Conservation (phyloP, 768 basidiomycete genomes). For the Cyathus striatus region DNA sequence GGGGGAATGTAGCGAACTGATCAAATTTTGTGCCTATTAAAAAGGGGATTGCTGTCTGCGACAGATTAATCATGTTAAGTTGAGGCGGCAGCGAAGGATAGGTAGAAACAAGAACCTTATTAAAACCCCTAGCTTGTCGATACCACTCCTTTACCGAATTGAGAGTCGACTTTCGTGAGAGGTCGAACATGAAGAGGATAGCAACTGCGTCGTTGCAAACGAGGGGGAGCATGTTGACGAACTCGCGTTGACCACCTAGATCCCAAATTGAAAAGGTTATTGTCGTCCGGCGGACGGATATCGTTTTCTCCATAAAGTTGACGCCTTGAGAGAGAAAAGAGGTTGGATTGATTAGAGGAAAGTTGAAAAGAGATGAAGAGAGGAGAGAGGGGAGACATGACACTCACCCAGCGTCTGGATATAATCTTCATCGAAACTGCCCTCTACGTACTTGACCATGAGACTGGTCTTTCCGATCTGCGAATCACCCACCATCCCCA, state of each 20-base stretch:
- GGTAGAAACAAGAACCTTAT: slow-evolving; percentile 68
- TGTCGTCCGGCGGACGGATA: slow-evolving; percentile 94
- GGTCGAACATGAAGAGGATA: slow-evolving; percentile 99
- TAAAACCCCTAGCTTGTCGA: slow-evolving; percentile 96
- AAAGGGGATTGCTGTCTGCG: slow-evolving; percentile 95
- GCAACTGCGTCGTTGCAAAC: slow-evolving; percentile 99
- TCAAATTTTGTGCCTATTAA: slow-evolving; percentile 99
- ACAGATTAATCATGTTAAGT: too few relatives aligned
- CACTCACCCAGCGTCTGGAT: slow-evolving; percentile 94
- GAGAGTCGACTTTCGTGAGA: slow-evolving; percentile 93
- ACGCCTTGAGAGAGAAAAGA: slow-evolving; percentile 51
- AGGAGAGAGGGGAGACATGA: neutral
- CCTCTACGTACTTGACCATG: slow-evolving; percentile 99
- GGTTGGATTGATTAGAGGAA: slow-evolving; percentile 2
- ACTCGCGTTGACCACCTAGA: slow-evolving; percentile 94
- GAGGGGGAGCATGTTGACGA: slow-evolving; percentile 97
- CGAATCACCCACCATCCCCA: slow-evolving; percentile 99
- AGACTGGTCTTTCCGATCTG: slow-evolving; percentile 99
- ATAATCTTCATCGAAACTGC: slow-evolving; percentile 98
- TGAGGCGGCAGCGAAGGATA: neutral
- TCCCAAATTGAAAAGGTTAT: slow-evolving; percentile 99
- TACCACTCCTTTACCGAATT: slow-evolving; percentile 99
- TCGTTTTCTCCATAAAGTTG: slow-evolving; percentile 99
- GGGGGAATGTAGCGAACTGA: slow-evolving; percentile 90
- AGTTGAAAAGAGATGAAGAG: slow-evolving; percentile 1